Evolutionary conservation across 2,329 filamentous ascomycete genomes (phyloP).

Genomic region (Alternaria hordeiaustralica): DNA sequence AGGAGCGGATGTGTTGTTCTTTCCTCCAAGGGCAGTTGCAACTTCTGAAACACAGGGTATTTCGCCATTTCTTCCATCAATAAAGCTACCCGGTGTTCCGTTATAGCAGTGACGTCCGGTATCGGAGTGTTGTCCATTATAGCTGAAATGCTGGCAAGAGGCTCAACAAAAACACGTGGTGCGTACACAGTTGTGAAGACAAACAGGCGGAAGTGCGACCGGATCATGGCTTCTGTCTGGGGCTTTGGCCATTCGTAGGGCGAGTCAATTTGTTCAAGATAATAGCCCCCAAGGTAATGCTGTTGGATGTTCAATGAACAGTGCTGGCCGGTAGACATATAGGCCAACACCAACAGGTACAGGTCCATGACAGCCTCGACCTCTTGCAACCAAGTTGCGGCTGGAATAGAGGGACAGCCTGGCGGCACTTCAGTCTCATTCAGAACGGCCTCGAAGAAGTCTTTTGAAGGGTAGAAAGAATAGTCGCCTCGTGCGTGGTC

Average conservation of each 20-base stretch:
- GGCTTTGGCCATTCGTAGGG: not conserved
- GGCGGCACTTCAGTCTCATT: not conserved
- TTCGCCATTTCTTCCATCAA: not conserved
- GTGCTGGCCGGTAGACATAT: not conserved
- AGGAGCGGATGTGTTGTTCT: not conserved
- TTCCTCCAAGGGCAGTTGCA: not conserved
- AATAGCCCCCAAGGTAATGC: not conserved
- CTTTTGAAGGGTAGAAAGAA: not conserved
- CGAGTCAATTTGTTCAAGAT: not conserved
- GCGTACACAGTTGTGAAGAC: not conserved
- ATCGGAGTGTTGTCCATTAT: not conserved
- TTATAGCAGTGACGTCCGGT: no score
- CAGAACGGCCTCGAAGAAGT: not conserved
- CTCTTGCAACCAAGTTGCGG: not conserved
- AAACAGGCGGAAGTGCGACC: not conserved
- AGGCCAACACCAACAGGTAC: not conserved
- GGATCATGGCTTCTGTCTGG: not conserved
- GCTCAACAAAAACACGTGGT: not conserved
- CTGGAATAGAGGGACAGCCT: not conserved
- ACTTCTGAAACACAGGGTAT: not conserved
- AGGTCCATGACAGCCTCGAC: not conserved
- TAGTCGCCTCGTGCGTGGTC: not conserved
- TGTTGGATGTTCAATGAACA: not conserved
- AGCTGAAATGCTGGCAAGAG: not conserved
- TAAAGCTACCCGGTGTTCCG: no score